phyloP scores from a whole-genome alignment of 2,329 filamentous ascomycete species.

The Leptoxyphium fumago region DNA sequence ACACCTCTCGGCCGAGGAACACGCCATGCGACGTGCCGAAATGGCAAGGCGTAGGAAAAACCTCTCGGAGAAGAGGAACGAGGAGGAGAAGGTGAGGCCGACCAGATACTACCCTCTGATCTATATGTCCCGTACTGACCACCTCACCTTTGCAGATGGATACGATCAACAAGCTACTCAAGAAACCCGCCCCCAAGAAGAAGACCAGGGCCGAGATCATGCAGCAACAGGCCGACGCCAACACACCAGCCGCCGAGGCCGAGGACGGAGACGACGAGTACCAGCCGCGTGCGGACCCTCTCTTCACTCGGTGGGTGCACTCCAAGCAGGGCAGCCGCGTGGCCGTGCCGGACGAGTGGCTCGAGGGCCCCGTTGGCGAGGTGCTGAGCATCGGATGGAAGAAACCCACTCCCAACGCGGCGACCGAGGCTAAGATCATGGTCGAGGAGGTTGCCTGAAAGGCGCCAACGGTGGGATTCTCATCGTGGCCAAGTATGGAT shows the following conservation, averaged over 20 bases:
- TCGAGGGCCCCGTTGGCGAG: conserved; percentile 46
- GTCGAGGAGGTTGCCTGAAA: conserved; percentile 10
- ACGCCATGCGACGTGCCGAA: conserved; percentile 56
- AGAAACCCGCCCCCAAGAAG: conserved; percentile 66
- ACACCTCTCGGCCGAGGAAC: conserved; percentile 57
- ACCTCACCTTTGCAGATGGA: conserved; percentile 47
- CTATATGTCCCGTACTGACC: neutral
- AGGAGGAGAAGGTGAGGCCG: conserved; percentile 66
- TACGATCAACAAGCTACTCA: conserved; percentile 79
- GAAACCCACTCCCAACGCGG: neutral
- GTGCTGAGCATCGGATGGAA: conserved; percentile 32
- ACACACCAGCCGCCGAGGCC: conserved; percentile 33
- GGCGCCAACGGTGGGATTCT: neutral
- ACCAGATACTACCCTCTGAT: conserved; percentile 3
- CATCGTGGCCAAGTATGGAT: too few relatives aligned
- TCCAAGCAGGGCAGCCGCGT: conserved; percentile 48
- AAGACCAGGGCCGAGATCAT: conserved; percentile 33
- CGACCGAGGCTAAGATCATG: conserved; percentile 1
- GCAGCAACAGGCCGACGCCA: conserved; percentile 28
- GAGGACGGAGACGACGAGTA: conserved; percentile 21
- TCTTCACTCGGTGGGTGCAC: conserved; percentile 58
- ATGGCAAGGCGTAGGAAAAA: conserved; percentile 63
- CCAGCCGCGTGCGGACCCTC: conserved; percentile 29
- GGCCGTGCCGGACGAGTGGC: conserved; percentile 53
- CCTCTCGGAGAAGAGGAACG: conserved; percentile 60